Evolutionary conservation across 805 yeast species (phyloP), one percentile per base, ranked within the genome.

Genomic region (Pichia gijzeniarum): DNA sequence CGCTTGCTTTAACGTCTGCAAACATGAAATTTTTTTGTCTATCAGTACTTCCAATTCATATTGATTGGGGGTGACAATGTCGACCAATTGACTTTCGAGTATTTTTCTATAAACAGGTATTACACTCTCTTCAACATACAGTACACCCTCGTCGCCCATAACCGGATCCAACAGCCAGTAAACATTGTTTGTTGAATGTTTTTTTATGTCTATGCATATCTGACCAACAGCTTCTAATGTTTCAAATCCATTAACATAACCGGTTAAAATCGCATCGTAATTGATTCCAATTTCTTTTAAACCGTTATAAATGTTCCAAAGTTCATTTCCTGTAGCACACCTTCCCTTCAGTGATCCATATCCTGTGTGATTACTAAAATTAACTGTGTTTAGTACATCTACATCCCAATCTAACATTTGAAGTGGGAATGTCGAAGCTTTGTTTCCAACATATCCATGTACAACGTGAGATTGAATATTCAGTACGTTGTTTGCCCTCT

Each of bases 31-130:
- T 43, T 69, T 69, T 43, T 65, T 57, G 13, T 54, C 63, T 20
- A 57, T 21, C 36, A 91, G 63, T 25, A 87, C 60, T 63, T 89
- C 96, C 16, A 84, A 72, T 60, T 90, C 98, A 62, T 84, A 91
- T 60, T 86, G 95, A 61, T 90, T 90, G 3, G 98, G 98, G 0
- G 97, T 90, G 14, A 86, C 77, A 8, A 87, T 67, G 53, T 85
- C 87, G 8, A 89, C 84, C 1, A 51, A 56, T 6, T 72, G 77
- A 35, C 55, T 53, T 17, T 60, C 52, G 25, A 82, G 57, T 13
- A 80, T 65, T 4, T 63, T 52, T 53, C 70, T 68, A 54, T 82
- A 81, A 4, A 73, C 74, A 0, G 95, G 82, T 5, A 85, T 73
- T 28, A 77, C 73, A 43, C 76, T 64, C 49, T 68, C 60, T 43